phyloP scores from a whole-genome alignment of 768 basidiomycete species.

The Lentinula lateritia region DNA sequence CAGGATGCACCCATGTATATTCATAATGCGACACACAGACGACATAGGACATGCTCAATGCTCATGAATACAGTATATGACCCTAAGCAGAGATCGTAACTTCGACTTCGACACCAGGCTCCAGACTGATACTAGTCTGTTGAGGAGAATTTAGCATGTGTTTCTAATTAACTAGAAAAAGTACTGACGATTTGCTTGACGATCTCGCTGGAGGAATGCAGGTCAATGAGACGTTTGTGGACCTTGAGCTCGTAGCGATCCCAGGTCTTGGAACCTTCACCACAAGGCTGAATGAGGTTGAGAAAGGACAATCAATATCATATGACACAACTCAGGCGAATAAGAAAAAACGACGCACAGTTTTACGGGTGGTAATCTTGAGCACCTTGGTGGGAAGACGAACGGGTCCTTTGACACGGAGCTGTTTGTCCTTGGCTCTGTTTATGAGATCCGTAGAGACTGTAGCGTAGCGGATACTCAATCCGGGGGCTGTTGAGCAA shows the following conservation, averaged over 20 bases:
- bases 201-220: conserved; percentile 97
- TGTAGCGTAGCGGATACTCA: conserved; percentile 22
- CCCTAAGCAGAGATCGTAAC: conserved; percentile 84
- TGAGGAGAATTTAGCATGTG: background rate
- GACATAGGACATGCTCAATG: background rate
- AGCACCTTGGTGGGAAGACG: conserved; percentile 98
- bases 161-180: background rate
- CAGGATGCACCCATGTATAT: background rate
- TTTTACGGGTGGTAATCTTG: conserved; percentile 99
- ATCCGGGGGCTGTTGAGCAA: background rate
- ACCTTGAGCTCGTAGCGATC: conserved; percentile 99
- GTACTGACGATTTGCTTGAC: conserved; percentile 97
- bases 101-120: conserved; percentile 98
- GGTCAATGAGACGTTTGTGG: conserved; percentile 99
- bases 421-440: conserved; percentile 99
- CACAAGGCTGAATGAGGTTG: conserved; percentile 68
- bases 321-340: background rate
- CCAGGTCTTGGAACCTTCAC: conserved; percentile 99
- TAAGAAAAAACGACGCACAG: conserved; percentile 46
- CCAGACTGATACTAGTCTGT: conserved; percentile 96
- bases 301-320: background rate
- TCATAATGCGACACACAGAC: background rate
- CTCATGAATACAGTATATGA: background rate
- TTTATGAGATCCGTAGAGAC: conserved; percentile 96
- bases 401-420: conserved; percentile 98